These are phyloP conservation scores for Senna siamea DNA, from an alignment of 306 rosid genomes.

Conservation along the genomic window DNA sequence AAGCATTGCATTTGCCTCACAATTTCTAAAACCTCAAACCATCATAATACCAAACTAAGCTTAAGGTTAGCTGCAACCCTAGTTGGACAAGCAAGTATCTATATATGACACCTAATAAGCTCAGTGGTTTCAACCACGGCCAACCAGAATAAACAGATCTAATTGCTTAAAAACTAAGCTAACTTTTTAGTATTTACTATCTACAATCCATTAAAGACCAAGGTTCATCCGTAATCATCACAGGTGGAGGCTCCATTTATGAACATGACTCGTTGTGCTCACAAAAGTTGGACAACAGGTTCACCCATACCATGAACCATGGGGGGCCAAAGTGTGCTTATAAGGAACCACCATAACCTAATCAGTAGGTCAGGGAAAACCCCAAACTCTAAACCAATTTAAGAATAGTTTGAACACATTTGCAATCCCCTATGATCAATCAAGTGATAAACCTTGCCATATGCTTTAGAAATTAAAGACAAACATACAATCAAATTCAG, in stretches of 20 bases:
- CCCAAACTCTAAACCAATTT: background rate
- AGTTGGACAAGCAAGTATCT: conserved; percentile 16
- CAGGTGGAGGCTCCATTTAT: background rate
- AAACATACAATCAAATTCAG: background rate
- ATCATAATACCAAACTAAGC: background rate
- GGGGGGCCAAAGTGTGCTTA: background rate
- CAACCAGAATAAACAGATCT: background rate
- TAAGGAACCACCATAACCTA: background rate
- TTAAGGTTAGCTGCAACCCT: background rate
- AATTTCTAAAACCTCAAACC: background rate
- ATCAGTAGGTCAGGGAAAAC: background rate
- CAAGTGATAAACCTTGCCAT: conserved; percentile 4
- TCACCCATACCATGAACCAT: conserved; percentile 8
- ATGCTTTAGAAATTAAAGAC: background rate
- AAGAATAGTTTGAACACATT: background rate
- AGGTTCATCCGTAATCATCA: background rate
- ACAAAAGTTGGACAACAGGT: conserved; percentile 7
- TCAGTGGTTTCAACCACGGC: conserved; percentile 1
- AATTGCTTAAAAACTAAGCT: background rate
- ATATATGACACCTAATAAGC: background rate
- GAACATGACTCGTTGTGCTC: background rate
- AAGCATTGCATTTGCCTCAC: background rate
- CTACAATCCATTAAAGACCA: background rate
- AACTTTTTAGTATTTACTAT: background rate
- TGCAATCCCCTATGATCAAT: conserved; percentile 4